Evolutionary conservation across 2,329 filamentous ascomycete genomes (phyloP).

Genomic region (Penicillium italicum): DNA sequence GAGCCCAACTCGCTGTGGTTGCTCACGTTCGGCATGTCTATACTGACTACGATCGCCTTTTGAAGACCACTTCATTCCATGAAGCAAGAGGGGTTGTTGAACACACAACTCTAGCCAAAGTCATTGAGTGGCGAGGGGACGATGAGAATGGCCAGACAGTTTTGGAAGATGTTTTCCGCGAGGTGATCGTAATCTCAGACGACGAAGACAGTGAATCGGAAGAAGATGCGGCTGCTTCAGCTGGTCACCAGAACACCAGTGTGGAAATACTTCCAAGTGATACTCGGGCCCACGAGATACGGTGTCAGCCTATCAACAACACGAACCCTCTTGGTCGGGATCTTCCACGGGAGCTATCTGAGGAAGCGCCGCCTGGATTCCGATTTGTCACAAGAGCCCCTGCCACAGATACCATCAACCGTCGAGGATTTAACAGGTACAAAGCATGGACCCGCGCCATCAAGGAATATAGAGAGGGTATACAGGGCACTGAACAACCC

Average conservation of each 20-base stretch:
- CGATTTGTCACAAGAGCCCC: slow-evolving; percentile 34
- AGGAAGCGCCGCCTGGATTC: slow-evolving; percentile 37
- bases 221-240: slow-evolving; percentile 30
- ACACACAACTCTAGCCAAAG: slow-evolving; percentile 52
- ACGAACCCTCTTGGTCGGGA: slow-evolving; percentile 18
- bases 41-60: slow-evolving; percentile 59
- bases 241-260: slow-evolving; percentile 35
- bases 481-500: slow-evolving; percentile 16
- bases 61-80: slow-evolving; percentile 52
- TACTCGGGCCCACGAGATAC: slow-evolving; percentile 34
- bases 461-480: slow-evolving; percentile 37
- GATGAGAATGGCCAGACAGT: slow-evolving; percentile 52
- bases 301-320: slow-evolving; percentile 30
- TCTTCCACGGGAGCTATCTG: slow-evolving; percentile 29
- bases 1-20: slow-evolving; percentile 59
- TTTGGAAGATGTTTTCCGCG: slow-evolving; percentile 60
- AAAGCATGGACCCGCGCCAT: slow-evolving; percentile 47
- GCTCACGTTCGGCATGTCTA: slow-evolving; percentile 61
- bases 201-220: slow-evolving; percentile 52
- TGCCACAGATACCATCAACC: slow-evolving; percentile 37
- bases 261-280: slow-evolving; percentile 45
- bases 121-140: slow-evolving; percentile 62
- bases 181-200: slow-evolving; percentile 62
- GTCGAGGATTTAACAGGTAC: slow-evolving; percentile 46
- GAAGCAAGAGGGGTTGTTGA: slow-evolving; percentile 56